Evolutionary conservation across 2,329 filamentous ascomycete genomes (phyloP).

Genomic region (Pyricularia grisea): DNA sequence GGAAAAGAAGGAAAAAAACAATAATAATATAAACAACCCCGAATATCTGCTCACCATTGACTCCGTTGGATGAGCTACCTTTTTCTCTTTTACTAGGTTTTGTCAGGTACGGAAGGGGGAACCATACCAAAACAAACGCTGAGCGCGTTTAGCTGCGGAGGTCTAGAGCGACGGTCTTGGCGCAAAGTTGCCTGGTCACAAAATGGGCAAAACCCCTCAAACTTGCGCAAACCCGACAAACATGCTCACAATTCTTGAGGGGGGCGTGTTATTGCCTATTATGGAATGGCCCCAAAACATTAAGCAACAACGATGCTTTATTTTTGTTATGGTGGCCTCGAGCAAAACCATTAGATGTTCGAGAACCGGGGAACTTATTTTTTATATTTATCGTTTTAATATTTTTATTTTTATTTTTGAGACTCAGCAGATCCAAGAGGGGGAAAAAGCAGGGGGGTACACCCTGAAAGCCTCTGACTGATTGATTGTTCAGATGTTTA

Average conservation of each 20-base stretch:
- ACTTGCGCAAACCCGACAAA: constrained; percentile 6
- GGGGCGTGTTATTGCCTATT: background rate
- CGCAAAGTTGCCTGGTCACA: background rate
- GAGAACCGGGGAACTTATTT: background rate
- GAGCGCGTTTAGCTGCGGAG: background rate
- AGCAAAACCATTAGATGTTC: background rate
- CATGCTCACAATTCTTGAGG: constrained; percentile 2
- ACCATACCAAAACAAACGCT: background rate
- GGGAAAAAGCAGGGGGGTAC: background rate
- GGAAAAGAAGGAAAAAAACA: too few species aligned
- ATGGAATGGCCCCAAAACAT: background rate
- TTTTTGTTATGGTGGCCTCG: background rate
- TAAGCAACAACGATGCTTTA: background rate
- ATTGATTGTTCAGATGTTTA: background rate
- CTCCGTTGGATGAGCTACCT: background rate
- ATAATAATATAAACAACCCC: background rate
- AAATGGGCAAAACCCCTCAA: constrained; percentile 2
- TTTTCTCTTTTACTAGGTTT: too few species aligned
- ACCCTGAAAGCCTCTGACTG: background rate
- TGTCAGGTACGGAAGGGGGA: too few species aligned
- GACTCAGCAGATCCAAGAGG: background rate
- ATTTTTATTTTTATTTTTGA: background rate
- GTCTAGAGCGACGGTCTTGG: background rate
- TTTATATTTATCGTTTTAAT: background rate
- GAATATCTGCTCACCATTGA: background rate